Conservation (phyloP, 31 red algal species). For the Porphyra umbilicalis region DNA sequence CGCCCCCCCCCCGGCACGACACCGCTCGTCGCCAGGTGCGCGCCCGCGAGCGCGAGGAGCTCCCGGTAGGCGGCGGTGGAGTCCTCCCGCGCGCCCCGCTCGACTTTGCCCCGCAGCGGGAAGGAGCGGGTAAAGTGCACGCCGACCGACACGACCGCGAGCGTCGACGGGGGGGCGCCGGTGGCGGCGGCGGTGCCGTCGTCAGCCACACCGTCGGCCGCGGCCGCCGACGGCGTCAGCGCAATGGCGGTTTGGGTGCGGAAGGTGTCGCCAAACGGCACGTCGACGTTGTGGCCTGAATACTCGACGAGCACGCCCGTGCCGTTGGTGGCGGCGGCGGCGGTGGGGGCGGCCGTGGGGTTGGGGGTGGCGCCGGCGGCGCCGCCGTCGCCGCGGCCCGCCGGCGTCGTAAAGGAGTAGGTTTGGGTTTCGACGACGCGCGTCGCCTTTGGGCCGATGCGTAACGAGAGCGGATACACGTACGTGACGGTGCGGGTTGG, state of each 20-base stretch:
- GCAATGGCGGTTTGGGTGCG: slow-evolving; percentile 43
- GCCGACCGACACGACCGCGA: slow-evolving; percentile 29
- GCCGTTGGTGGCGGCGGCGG: not conserved
- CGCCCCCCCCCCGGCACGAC: not conserved
- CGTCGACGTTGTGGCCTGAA: slow-evolving; percentile 51
- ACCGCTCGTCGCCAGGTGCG: slow-evolving; percentile 2
- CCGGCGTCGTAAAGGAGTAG: slow-evolving; percentile 31
- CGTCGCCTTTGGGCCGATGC: slow-evolving; percentile 59
- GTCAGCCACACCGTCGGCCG: not conserved
- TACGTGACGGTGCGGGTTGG: slow-evolving; percentile 38
- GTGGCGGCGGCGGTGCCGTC: not conserved
- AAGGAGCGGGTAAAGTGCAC: slow-evolving; percentile 44
- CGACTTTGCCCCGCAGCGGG: slow-evolving; percentile 55
- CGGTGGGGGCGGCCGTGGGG: not conserved
- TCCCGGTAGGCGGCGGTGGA: slow-evolving; percentile 37
- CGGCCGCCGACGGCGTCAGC: slow-evolving; percentile 13
- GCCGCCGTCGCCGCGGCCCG: not conserved
- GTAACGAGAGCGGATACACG: slow-evolving; percentile 29
- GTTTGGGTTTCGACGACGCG: slow-evolving; percentile 53
- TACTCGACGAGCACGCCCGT: slow-evolving; percentile 30
- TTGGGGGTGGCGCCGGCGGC: too few relatives aligned
- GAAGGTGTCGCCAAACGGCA: slow-evolving; percentile 44
- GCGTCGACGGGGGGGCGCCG: slow-evolving; percentile 15
- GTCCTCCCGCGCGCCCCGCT: slow-evolving; percentile 42
- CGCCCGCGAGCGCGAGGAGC: slow-evolving; percentile 23